A percentile compares a stretch with the other conserved stretches of the same genome.
Conservation (phyloP, 176 grass and related monocot genomes). For the Puya raimondii region DNA sequence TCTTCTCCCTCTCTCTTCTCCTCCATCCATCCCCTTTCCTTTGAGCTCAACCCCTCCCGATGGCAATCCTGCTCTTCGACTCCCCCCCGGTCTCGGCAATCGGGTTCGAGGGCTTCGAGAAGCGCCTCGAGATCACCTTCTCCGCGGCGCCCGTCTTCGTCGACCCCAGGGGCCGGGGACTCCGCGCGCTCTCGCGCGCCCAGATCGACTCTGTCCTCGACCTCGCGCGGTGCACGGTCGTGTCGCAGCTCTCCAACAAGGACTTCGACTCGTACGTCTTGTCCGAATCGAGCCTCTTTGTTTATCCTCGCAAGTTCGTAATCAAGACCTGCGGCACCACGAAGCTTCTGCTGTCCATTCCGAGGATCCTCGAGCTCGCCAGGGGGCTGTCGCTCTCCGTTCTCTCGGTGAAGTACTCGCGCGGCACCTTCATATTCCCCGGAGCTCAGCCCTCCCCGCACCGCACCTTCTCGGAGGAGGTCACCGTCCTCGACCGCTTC, state of each 20-base stretch:
- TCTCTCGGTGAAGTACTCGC: slow-evolving; percentile 71
- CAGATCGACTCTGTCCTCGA: slow-evolving; percentile 74
- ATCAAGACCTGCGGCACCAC: slow-evolving; percentile 91
- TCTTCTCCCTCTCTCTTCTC: slow-evolving; percentile 13
- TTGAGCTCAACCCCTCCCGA: slow-evolving; percentile 27
- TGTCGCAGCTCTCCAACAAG: slow-evolving; percentile 70
- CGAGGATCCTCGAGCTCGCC: slow-evolving; percentile 75
- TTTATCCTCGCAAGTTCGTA: slow-evolving; percentile 70
- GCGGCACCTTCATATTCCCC: slow-evolving; percentile 77
- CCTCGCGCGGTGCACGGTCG: slow-evolving; percentile 73
- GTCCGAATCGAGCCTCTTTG: slow-evolving; percentile 84
- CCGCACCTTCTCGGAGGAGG: slow-evolving; percentile 64
- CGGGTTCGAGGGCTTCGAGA: slow-evolving; percentile 95
- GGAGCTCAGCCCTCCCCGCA: slow-evolving; percentile 64
- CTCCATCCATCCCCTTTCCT: slow-evolving; percentile 12
- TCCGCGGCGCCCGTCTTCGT: slow-evolving; percentile 58
- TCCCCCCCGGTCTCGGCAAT: slow-evolving; percentile 49
- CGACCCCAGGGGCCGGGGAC: slow-evolving; percentile 50
- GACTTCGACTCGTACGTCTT: slow-evolving; percentile 79
- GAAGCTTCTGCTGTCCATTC: slow-evolving; percentile 66
- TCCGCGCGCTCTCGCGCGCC: slow-evolving; percentile 46
- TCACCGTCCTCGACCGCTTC: slow-evolving; percentile 47
- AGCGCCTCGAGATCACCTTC: slow-evolving; percentile 79
- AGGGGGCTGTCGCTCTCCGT: slow-evolving; percentile 41
- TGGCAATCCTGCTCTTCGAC: slow-evolving; percentile 27